Percentiles rank a stretch among this genome's conserved stretches.
Conservation (phyloP, 2,329 filamentous ascomycete species). For the Penicillium sp. region DNA sequence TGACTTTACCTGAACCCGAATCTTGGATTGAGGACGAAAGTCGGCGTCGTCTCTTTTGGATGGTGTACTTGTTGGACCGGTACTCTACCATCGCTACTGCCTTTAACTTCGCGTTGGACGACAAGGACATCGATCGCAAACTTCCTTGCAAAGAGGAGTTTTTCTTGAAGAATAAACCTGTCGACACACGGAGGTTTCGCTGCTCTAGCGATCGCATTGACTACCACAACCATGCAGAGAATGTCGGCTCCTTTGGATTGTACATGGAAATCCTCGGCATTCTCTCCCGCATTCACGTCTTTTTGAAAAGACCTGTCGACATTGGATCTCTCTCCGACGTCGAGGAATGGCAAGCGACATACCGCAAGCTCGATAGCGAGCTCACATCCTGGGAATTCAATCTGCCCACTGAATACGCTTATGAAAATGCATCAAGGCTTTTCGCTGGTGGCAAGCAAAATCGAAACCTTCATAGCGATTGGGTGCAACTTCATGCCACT, state of each 20-base stretch:
- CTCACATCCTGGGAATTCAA: conserved; percentile 78
- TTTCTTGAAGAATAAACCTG: conserved; percentile 74
- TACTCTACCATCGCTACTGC: conserved; percentile 88
- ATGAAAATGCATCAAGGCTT: conserved; percentile 66
- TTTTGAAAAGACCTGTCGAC: conserved; percentile 82
- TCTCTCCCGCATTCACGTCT: conserved; percentile 78
- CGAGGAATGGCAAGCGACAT: conserved; percentile 81
- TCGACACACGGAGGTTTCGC: conserved; percentile 76
- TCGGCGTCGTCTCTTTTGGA: conserved; percentile 81
- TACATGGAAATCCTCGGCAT: conserved; percentile 88
- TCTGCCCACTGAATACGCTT: conserved; percentile 71
- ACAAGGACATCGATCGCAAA: conserved; percentile 81
- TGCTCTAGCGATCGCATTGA: conserved; percentile 52
- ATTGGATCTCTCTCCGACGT: conserved; percentile 79
- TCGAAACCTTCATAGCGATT: conserved; percentile 69
- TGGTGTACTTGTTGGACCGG: conserved; percentile 83
- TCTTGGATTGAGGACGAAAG: conserved; percentile 90
- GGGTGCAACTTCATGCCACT: conserved; percentile 86
- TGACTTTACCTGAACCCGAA: conserved; percentile 73
- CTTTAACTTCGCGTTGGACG: conserved; percentile 83
- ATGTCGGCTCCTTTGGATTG: conserved; percentile 80
- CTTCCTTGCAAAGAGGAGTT: conserved; percentile 82
- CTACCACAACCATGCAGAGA: conserved; percentile 66
- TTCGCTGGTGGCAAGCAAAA: conserved; percentile 60
- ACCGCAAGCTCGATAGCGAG: conserved; percentile 75